These are phyloP conservation scores for Trichoderma atroviride DNA, from an alignment of 2,329 filamentous ascomycete species.

Conservation along the genomic window DNA sequence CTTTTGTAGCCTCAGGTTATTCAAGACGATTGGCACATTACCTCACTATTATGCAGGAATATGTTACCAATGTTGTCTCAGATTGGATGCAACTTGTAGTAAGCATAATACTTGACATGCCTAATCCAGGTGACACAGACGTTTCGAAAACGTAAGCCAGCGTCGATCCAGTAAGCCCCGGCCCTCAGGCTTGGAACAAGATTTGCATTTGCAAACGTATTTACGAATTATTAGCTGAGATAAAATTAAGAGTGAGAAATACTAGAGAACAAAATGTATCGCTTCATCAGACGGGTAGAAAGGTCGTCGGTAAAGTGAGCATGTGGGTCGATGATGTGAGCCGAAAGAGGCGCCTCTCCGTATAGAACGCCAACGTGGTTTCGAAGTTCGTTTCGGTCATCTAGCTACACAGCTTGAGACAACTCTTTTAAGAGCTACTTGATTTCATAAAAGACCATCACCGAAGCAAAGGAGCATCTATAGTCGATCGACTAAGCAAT, in stretches of 20 bases:
- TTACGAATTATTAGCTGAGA: neutral
- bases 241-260: neutral
- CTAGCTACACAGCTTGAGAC: neutral
- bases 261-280: neutral
- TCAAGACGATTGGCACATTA: neutral
- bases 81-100: neutral
- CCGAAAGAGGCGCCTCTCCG: neutral
- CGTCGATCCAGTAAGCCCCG: neutral
- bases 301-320: neutral
- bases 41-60: neutral
- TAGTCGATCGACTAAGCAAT: conserved; percentile 9
- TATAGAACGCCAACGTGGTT: neutral
- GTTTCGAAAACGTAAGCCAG: neutral
- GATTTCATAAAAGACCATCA: neutral
- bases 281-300: neutral
- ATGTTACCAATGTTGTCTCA: neutral
- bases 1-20: neutral
- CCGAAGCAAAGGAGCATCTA: neutral
- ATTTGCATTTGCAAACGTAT: neutral
- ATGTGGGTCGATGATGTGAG: conserved; percentile 19
- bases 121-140: too few species aligned
- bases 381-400: neutral
- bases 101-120: too few species aligned
- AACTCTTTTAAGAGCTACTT: neutral
- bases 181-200: neutral